phyloP scores from a whole-genome alignment of 305 asterid genomes.

The Coffea humblotiana region DNA sequence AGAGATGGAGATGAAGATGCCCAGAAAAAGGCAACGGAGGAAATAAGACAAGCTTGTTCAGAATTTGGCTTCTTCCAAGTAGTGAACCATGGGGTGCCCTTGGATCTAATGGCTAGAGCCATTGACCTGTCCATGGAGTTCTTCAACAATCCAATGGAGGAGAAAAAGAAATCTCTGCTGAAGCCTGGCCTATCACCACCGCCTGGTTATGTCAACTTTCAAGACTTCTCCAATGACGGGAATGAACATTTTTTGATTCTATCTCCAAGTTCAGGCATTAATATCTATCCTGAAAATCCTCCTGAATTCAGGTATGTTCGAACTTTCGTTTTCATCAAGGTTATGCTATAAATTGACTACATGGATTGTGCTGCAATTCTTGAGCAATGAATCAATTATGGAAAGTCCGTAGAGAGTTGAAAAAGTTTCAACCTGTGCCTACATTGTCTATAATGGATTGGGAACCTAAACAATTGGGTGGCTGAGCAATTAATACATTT shows the following conservation, averaged over 20 bases:
- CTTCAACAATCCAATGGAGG: constrained; percentile 33
- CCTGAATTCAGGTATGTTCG: constrained; percentile 29
- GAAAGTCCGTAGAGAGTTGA: no score
- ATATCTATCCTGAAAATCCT: constrained; percentile 37
- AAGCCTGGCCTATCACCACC: constrained; percentile 39
- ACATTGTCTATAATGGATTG: no score
- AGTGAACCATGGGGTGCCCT: constrained; percentile 47
- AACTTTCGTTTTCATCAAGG: no score
- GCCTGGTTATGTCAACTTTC: constrained; percentile 39
- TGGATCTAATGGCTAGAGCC: constrained; percentile 31
- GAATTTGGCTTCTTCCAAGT: constrained; percentile 55
- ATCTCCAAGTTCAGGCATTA: constrained; percentile 41
- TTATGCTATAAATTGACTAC: no score
- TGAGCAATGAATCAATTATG: no score
- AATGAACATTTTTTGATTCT: constrained; percentile 45
- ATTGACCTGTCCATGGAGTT: constrained; percentile 33
- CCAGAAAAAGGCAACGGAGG: constrained; percentile 28
- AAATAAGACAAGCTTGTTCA: constrained; percentile 37
- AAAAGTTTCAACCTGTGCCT: no score
- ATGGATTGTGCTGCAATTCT: no score
- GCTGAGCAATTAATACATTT: no score
- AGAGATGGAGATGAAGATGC: constrained; percentile 28
- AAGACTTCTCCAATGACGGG: constrained; percentile 28
- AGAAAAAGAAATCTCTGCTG: constrained; percentile 34
- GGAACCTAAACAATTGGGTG: no score